These are phyloP conservation scores for Phyllostachys edulis DNA, from an alignment of 176 grass and related monocot species.

Conservation along the genomic window DNA sequence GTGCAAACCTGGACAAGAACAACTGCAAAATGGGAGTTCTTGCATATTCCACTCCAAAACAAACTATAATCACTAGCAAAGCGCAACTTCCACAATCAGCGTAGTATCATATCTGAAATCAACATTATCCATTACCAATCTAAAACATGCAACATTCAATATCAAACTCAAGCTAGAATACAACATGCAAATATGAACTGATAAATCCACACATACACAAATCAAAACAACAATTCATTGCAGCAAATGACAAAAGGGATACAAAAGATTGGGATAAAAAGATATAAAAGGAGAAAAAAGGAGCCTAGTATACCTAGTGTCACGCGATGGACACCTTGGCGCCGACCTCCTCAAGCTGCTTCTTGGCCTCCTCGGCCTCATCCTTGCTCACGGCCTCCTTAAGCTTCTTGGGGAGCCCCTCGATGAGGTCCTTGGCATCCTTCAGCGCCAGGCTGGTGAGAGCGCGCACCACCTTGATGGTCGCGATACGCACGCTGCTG, in stretches of 20 bases:
- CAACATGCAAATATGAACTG: not conserved
- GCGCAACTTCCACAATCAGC: not conserved
- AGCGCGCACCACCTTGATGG: conserved; percentile 75
- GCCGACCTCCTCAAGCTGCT: conserved; percentile 84
- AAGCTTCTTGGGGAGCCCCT: conserved; percentile 86
- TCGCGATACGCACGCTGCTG: conserved; percentile 66
- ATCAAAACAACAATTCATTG: conserved; percentile 15
- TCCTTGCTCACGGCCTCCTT: conserved; percentile 79
- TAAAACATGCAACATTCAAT: not conserved
- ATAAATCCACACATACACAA: not conserved
- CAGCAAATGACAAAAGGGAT: conserved; percentile 9
- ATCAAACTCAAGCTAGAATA: not conserved
- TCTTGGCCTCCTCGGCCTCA: conserved; percentile 77
- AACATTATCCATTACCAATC: conserved; percentile 19
- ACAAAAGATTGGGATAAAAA: conserved; percentile 33
- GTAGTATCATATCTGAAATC: not conserved
- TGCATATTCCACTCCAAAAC: not conserved
- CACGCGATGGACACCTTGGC: conserved; percentile 74
- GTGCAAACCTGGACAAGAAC: not conserved
- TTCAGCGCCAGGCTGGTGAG: conserved; percentile 79
- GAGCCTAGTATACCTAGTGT: conserved; percentile 53
- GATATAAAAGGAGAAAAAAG: not conserved
- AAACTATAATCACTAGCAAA: not conserved
- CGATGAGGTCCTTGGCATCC: conserved; percentile 89
- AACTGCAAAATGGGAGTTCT: not conserved